Evolutionary conservation across 2,329 filamentous ascomycete species (phyloP), one percentile per base, ranked within the genome.

Genomic region (Talaromyces albobiverticillius): DNA sequence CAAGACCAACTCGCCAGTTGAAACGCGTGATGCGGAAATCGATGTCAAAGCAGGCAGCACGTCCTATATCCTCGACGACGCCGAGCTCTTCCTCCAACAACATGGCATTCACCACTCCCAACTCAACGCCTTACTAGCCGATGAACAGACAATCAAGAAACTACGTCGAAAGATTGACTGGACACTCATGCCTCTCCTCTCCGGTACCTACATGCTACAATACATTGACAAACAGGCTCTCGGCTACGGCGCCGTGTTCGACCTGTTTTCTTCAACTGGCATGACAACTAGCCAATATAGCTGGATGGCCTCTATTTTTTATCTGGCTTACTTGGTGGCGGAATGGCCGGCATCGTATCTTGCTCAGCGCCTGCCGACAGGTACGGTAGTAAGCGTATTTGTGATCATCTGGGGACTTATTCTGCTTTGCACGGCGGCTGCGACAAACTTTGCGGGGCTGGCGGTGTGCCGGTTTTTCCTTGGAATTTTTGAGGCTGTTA

Each of bases 141-240:
- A 34, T 34, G 9, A 34, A 34, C 31, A 10, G 8, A 4, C 9
- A 10, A 34, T 13, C 31, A 34, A 34, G 31, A 14, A 10, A 13
- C 13, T 34, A 14, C 9, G 8, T n/a, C 60, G 73, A 14, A 79
- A 76, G 52, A 76, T 83, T 42, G 81, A 83, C 55, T 67, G 75
- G 54, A 62, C 75, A 0, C 60, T 83, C 8, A 70, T 83, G 57
- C 81, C 81, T 0, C 68, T 83, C 5, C 73, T 84, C 2, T 61
- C 64, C 2, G 65, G 65, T 1, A 68, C 65, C 23, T 68, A 67
- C 29, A 59, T 54, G 26, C 72, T 83, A 5, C 80, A 83, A 58
- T 82, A 79, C 56, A 78, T 82, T 60, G 80, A 82, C 64, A 84
- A 83, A 65, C 75, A 79, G 57, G 77, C 79, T 0, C 67, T 82